phyloP scores from a whole-genome alignment of 106 monocot genomes.

The Platanthera guangdongensis region DNA sequence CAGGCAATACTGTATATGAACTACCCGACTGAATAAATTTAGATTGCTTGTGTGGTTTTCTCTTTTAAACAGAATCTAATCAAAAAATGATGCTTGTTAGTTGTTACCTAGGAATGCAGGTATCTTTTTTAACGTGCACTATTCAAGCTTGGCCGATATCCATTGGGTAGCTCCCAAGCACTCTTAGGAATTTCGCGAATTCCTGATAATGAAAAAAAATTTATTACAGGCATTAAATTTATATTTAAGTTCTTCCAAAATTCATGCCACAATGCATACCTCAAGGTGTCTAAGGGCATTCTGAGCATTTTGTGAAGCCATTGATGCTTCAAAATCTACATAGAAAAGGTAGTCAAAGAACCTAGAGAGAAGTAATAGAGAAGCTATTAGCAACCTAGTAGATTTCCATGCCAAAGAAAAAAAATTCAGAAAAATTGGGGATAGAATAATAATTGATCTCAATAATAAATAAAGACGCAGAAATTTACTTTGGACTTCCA shows the following conservation, averaged over 20 bases:
- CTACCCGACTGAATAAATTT: too few species aligned
- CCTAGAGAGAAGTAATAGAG: constrained; percentile 13
- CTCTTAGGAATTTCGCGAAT: constrained; percentile 71
- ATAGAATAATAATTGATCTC: neutral
- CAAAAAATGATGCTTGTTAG: neutral
- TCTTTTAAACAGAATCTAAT: neutral
- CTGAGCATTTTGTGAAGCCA: constrained; percentile 74
- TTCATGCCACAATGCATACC: constrained; percentile 27
- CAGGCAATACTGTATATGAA: too few species aligned
- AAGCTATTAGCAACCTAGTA: neutral
- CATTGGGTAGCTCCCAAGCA: constrained; percentile 84
- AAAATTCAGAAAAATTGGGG: neutral
- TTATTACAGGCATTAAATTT: neutral
- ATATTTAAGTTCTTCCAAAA: neutral
- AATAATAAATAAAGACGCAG: constrained; percentile 2
- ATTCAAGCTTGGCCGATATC: constrained; percentile 42
- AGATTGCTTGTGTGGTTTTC: too few species aligned
- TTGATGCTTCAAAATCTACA: constrained; percentile 95
- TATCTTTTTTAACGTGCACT: neutral
- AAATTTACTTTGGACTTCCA: constrained; percentile 41
- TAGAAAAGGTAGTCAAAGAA: constrained; percentile 93
- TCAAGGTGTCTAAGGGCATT: constrained; percentile 83
- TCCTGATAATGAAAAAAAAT: constrained; percentile 36
- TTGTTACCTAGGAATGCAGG: neutral
- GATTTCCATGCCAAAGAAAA: neutral